A percentile compares a stretch with the other conserved stretches of the same genome.
These are phyloP conservation scores for Chimonanthus salicifolius DNA, from an alignment of 164 flowering plant species.

Conservation along the genomic window DNA sequence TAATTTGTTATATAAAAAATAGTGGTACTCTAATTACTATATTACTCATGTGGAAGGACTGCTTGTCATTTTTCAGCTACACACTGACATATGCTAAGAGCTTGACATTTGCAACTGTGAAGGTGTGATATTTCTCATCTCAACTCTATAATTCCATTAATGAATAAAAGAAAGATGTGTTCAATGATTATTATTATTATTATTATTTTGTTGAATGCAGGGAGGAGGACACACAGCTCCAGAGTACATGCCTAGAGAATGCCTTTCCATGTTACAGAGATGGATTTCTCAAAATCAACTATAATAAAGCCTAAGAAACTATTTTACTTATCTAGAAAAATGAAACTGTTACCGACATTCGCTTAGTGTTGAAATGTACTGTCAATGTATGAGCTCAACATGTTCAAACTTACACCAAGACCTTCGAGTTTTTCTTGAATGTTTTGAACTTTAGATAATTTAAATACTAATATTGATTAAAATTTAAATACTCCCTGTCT, in stretches of 20 bases:
- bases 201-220: constrained; percentile 2
- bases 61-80: not conserved
- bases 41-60: too few relatives aligned
- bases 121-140: not conserved
- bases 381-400: not conserved
- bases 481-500: too few relatives aligned
- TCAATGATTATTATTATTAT: not conserved
- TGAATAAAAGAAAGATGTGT: not conserved
- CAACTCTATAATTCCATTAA: not conserved
- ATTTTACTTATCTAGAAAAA: not conserved
- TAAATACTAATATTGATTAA: not conserved
- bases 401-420: not conserved
- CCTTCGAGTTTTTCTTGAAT: too few relatives aligned
- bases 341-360: not conserved
- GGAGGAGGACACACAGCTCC: constrained; percentile 19
- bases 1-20: not conserved
- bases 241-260: constrained; percentile 17
- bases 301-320: not conserved
- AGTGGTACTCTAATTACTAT: not conserved
- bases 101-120: constrained; percentile 1
- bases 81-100: not conserved
- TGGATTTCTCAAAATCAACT: constrained; percentile 14
- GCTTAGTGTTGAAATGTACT: not conserved
- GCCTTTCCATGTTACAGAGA: constrained; percentile 12
- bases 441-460: not conserved